Percentiles rank a stretch among this genome's conserved stretches.
These are phyloP conservation scores for Thalassia testudinum DNA, from an alignment of 116 monocot genomes.

Conservation along the genomic window DNA sequence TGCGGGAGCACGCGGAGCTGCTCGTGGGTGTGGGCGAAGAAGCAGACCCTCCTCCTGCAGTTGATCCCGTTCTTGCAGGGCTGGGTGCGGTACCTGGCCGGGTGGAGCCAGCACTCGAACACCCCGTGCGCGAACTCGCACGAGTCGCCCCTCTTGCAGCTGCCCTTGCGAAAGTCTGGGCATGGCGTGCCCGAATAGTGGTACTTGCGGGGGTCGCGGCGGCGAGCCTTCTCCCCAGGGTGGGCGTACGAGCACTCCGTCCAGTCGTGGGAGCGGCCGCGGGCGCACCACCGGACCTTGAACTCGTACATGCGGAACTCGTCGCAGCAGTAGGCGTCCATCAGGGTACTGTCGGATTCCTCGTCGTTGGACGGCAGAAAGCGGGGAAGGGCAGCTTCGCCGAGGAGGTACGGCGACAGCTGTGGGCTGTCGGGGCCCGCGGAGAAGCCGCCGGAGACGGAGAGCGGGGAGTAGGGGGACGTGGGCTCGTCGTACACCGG, in stretches of 20 bases:
- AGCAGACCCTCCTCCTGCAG: conserved; percentile 35
- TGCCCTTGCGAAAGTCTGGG: conserved; percentile 27
- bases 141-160: conserved; percentile 23
- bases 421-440: neutral
- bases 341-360: neutral
- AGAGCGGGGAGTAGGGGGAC: neutral
- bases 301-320: conserved; percentile 55
- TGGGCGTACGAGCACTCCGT: conserved; percentile 43
- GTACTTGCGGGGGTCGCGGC: conserved; percentile 21
- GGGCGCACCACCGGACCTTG: conserved; percentile 31
- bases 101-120: conserved; percentile 38
- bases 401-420: neutral
- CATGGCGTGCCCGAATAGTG: conserved; percentile 26
- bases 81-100: conserved; percentile 36
- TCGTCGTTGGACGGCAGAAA: conserved; percentile 4
- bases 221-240: conserved; percentile 33
- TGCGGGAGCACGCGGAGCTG: neutral
- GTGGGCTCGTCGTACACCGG: conserved; percentile 1
- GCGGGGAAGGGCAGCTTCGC: neutral
- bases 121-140: conserved; percentile 42
- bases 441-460: neutral
- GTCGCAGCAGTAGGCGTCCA: conserved; percentile 21
- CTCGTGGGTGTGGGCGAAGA: conserved; percentile 62
- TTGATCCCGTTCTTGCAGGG: conserved; percentile 39
- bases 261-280: conserved; percentile 34